These are phyloP conservation scores for Aspergillus pseudotamarii DNA, from an alignment of 2,329 filamentous ascomycete genomes.

Conservation along the genomic window DNA sequence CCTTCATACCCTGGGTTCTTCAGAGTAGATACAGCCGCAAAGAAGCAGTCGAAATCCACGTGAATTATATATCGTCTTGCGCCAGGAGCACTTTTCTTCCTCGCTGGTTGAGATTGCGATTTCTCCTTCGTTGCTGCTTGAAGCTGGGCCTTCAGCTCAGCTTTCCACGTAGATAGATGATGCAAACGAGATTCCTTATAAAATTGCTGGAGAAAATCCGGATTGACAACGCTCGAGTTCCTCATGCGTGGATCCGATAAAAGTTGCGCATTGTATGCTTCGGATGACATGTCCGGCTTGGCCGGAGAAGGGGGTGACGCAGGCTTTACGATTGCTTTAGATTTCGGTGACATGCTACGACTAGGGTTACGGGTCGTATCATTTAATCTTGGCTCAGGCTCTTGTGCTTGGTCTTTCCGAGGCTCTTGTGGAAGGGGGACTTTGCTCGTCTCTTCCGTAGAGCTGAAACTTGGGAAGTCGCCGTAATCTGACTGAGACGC, in stretches of 20 bases:
- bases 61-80: slow-evolving; percentile 84
- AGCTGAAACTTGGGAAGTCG: slow-evolving; percentile 39
- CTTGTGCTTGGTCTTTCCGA: not conserved
- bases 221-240: slow-evolving; percentile 89
- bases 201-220: slow-evolving; percentile 89
- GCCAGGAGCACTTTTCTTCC: slow-evolving; percentile 61
- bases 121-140: slow-evolving; percentile 78
- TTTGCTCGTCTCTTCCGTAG: slow-evolving; percentile 20
- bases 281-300: slow-evolving; percentile 68
- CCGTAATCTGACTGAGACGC: slow-evolving; percentile 49
- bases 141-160: slow-evolving; percentile 85
- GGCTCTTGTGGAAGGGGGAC: not conserved
- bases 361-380: not conserved
- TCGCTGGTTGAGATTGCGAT: slow-evolving; percentile 46
- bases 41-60: slow-evolving; percentile 98
- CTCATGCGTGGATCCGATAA: slow-evolving; percentile 82
- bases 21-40: slow-evolving; percentile 87
- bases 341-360: slow-evolving; percentile 3
- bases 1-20: slow-evolving; percentile 73
- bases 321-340: slow-evolving; percentile 4
- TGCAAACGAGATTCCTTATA: slow-evolving; percentile 94
- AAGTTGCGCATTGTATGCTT: slow-evolving; percentile 87
- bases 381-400: not conserved
- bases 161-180: slow-evolving; percentile 95
- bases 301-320: slow-evolving; percentile 29